Conservation (phyloP, 345 rosid species). For the Excoecaria agallocha region DNA sequence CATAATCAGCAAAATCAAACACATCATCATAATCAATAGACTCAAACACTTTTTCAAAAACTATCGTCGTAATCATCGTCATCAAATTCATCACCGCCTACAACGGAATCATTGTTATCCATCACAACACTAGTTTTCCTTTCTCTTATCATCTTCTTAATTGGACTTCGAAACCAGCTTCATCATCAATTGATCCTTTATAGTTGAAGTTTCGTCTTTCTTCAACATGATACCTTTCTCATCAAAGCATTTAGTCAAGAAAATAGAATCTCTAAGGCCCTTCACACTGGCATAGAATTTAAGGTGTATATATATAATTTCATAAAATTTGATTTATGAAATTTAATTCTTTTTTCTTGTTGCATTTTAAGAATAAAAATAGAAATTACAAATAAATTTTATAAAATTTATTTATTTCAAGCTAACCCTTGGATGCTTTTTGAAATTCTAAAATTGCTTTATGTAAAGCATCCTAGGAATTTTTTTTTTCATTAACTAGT, state of each 20-base stretch:
- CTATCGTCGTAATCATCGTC: conserved; percentile 52
- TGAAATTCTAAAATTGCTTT: no score
- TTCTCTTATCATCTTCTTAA: conserved; percentile 63
- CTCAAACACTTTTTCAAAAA: conserved; percentile 67
- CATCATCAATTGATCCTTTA: conserved; percentile 56
- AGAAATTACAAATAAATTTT: no score
- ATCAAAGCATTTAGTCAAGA: conserved; percentile 64
- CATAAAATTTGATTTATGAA: no score
- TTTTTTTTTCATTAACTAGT: no score
- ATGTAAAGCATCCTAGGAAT: no score
- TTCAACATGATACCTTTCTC: conserved; percentile 64
- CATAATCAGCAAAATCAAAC: conserved; percentile 57
- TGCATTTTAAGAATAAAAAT: no score
- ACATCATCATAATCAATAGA: conserved; percentile 51
- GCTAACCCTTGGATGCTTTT: no score
- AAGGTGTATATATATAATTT: no score
- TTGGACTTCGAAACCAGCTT: conserved; percentile 62
- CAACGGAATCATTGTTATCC: conserved; percentile 12
- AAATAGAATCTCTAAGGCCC: conserved; percentile 72
- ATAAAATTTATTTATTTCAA: no score
- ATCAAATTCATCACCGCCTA: conserved; percentile 11
- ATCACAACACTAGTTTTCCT: conserved; percentile 35
- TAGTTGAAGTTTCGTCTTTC: conserved; percentile 47
- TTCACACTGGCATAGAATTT: conserved; percentile 78
- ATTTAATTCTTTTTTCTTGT: no score